A percentile compares a stretch with the other conserved stretches of the same genome.
These are phyloP conservation scores for Pyrenula aspistea DNA, from an alignment of 495 filamentous ascomycete species.

Conservation along the genomic window DNA sequence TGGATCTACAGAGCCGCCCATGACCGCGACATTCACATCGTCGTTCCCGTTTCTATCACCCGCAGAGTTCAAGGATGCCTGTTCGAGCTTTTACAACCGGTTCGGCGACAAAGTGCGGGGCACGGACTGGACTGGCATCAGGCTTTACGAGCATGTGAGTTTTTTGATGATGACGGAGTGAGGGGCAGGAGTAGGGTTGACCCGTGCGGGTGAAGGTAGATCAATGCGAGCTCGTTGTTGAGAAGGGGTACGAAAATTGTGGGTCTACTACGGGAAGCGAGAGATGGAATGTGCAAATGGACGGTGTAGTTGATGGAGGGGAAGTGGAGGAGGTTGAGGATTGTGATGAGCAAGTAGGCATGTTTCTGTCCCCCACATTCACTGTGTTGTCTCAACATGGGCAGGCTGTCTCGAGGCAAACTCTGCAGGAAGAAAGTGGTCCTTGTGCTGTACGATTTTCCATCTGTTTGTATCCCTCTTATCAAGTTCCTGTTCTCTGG, in stretches of 20 bases:
- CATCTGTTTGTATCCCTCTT: conserved; percentile 33
- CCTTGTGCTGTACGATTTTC: not conserved
- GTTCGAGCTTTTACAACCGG: not conserved
- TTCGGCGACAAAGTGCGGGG: not conserved
- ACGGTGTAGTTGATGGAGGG: not conserved
- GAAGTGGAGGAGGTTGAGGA: not conserved
- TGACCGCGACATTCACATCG: not conserved
- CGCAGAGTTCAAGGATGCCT: not conserved
- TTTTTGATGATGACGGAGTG: not conserved
- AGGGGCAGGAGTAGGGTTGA: not conserved
- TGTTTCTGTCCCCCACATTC: not conserved
- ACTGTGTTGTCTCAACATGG: not conserved
- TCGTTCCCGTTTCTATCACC: not conserved
- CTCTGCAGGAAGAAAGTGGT: not conserved
- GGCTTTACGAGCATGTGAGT: not conserved
- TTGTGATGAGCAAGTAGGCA: not conserved
- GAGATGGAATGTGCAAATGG: not conserved
- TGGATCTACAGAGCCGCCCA: too few species aligned
- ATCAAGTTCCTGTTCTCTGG: conserved; percentile 40
- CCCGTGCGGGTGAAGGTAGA: not conserved
- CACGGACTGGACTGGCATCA: not conserved
- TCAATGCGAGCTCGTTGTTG: not conserved
- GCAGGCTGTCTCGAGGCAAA: not conserved
- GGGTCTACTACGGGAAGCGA: not conserved
- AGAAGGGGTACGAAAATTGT: not conserved